Evolutionary conservation across 345 rosid genomes (phyloP).

Genomic region (Melastoma malabathricum): DNA sequence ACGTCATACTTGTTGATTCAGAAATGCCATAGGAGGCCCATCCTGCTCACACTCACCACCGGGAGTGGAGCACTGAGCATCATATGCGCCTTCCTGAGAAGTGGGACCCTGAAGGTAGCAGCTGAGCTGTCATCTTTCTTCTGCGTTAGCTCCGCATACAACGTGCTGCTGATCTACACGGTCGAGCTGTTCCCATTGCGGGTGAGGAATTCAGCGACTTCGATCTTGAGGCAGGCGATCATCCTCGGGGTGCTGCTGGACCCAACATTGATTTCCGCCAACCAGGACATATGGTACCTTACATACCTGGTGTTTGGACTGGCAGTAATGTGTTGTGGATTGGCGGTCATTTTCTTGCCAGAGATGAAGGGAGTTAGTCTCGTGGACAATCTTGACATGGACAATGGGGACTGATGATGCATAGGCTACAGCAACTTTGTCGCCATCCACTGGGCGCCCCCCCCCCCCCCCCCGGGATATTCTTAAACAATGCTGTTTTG

Average conservation of each 20-base stretch:
- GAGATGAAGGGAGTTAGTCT: constrained; percentile 44
- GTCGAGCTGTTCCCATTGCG: constrained; percentile 51
- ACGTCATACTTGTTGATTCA: constrained; percentile 20
- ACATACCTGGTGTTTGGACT: constrained; percentile 48
- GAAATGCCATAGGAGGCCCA: constrained; percentile 19
- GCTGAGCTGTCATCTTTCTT: constrained; percentile 41
- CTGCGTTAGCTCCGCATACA: constrained; percentile 22
- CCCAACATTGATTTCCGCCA: constrained; percentile 43
- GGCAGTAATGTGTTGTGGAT: constrained; percentile 35
- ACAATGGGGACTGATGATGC: too few species aligned
- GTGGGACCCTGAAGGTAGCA: constrained; percentile 11
- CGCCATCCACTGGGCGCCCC: too few species aligned
- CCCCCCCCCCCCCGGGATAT: too few species aligned
- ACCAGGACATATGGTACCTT: constrained; percentile 17
- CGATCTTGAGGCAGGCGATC: constrained; percentile 47
- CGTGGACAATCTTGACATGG: too few species aligned
- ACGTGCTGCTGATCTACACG: constrained; percentile 30
- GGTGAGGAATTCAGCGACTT: constrained; percentile 46
- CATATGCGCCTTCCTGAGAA: constrained; percentile 11
- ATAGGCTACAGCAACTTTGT: too few species aligned
- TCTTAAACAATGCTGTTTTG: too few species aligned
- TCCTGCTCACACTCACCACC: constrained; percentile 14
- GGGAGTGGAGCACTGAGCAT: constrained; percentile 26
- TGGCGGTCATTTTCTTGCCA: constrained; percentile 30
- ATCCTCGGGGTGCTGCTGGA: constrained; percentile 43